Base-by-base conservation (phyloP, 768 basidiomycete genomes). In the Suillus placidus region DNA sequence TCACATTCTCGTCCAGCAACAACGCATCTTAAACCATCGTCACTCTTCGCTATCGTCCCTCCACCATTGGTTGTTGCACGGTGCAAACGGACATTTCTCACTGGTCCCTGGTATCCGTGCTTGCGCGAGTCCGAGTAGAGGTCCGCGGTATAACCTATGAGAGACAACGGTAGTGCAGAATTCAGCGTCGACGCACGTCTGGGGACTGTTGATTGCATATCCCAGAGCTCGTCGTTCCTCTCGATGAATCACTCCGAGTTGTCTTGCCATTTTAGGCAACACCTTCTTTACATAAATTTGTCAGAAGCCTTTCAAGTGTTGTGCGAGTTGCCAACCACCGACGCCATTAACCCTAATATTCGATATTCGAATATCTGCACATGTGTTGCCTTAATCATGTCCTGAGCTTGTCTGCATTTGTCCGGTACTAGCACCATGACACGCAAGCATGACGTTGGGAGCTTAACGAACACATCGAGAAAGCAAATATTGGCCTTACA, bases 1-100 rank as follows among this genome's bases (percentile, higher is more conserved):
- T 68, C 66, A 92, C 92, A 91, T 80, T 92, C 92, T 76, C 85
- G 87, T n/a, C 92, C 91, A 1, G 91, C 86, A 13, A 93, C 88
- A 2, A 87, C 90, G 76, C 89, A 91, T 70, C 87, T 78, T 43
- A 70, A 72, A 1, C 87, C 88, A 69, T 93, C 91, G 66, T 88
- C 87, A 67, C 83, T 88, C 71, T 84, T 87, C 30, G 90, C 83
- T 52, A 94, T 85, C 1, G 86, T 79, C 0, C 90, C 90, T 40
- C 89, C 88, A 58, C 91, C 90, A 65, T 74, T 79, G 2, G 86
- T 76, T 30, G 87, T 84, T 32, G 84, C 88, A n/a, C 88, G 82
- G 14, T 82, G 79, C 18, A 91, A 76, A 16, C 87, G 87, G 30
- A 89, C 88, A 68, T 81, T 85, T 40, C 88, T 82, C 23, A 74